These are phyloP conservation scores for Xerocomus spinulosus DNA, from an alignment of 768 basidiomycete species.

Conservation along the genomic window DNA sequence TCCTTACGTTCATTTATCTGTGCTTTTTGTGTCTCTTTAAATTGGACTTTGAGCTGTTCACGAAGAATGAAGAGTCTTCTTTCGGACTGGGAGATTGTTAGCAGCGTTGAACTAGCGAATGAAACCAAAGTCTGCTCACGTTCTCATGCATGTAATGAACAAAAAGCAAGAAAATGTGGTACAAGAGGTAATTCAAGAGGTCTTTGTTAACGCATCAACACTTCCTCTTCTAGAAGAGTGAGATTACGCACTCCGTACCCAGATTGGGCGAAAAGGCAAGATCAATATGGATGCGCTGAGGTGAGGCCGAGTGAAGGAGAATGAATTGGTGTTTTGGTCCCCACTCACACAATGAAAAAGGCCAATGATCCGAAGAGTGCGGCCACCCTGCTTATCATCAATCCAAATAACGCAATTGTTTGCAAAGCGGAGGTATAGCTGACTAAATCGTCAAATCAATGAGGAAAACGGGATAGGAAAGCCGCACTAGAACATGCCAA, in stretches of 20 bases:
- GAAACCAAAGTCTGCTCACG: conserved; percentile 30
- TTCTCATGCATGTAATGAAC: conserved; percentile 64
- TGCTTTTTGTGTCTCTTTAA: conserved; percentile 62
- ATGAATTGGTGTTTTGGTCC: background rate
- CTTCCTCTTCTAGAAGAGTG: background rate
- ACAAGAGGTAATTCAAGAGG: conserved; percentile 70
- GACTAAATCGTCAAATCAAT: conserved; percentile 4
- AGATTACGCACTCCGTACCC: conserved; percentile 35
- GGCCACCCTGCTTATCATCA: conserved; percentile 63
- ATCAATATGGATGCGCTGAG: conserved; percentile 33
- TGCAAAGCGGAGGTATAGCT: conserved; percentile 35
- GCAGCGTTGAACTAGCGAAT: background rate
- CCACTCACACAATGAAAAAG: conserved; percentile 52
- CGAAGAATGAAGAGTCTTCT: conserved; percentile 64
- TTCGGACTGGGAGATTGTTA: conserved; percentile 36
- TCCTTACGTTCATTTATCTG: conserved; percentile 72
- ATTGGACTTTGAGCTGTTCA: conserved; percentile 73
- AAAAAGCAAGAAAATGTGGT: conserved; percentile 76
- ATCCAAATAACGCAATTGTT: conserved; percentile 68
- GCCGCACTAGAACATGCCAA: conserved; percentile 35
- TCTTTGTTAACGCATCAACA: conserved; percentile 32
- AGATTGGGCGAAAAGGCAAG: conserved; percentile 35
- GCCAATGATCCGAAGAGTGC: conserved; percentile 53
- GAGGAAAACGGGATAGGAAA: background rate
- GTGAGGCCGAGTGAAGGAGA: conserved; percentile 17